Conservation (phyloP, 441 rosid species). For the Bruguiera hainesii region DNA sequence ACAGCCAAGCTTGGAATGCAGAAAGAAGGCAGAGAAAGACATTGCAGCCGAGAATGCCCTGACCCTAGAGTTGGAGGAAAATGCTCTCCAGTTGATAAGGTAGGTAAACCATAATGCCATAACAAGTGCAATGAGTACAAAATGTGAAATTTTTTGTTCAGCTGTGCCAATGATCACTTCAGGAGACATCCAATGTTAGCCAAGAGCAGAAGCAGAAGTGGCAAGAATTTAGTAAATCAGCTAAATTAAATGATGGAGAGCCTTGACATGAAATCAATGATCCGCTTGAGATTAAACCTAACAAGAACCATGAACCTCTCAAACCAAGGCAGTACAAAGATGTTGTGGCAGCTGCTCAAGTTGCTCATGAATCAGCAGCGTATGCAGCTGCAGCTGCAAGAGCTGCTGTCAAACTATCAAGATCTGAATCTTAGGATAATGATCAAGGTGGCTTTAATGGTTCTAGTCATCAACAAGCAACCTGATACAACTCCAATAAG, state of each 20-base stretch:
- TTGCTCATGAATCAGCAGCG: conserved; percentile 33
- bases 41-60: not conserved
- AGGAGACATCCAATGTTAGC: conserved; percentile 10
- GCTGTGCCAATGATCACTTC: not conserved
- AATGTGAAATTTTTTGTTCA: not conserved
- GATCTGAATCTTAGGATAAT: conserved; percentile 5
- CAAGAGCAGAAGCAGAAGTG: conserved; percentile 16
- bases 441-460: not conserved
- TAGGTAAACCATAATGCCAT: not conserved
- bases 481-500: not conserved
- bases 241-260: no score
- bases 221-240: no score
- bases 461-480: not conserved
- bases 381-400: conserved; percentile 39
- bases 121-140: not conserved
- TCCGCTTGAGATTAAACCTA: not conserved
- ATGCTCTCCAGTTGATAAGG: not conserved
- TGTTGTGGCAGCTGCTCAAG: conserved; percentile 32
- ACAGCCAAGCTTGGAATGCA: not conserved
- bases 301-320: conserved; percentile 7
- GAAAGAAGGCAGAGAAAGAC: not conserved
- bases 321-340: conserved; percentile 23
- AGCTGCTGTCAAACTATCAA: conserved; percentile 35
- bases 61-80: not conserved
- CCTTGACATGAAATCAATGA: no score